Base-by-base conservation (phyloP, 345 rosid genomes). In the Kernera saxatilis region DNA sequence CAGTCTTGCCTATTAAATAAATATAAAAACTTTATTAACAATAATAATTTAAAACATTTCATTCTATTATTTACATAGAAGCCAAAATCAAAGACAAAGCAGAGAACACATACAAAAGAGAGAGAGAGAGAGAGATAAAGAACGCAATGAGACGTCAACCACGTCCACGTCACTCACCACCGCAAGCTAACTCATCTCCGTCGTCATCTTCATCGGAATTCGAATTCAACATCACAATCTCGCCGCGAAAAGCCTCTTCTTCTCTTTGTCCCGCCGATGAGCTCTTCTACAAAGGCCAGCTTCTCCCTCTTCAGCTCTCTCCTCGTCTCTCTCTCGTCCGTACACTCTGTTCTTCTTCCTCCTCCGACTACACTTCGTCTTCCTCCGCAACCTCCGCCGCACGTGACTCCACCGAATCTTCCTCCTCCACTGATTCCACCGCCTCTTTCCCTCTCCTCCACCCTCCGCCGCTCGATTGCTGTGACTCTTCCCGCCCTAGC, bases 201-300 rank as follows among this genome's bases (percentile, higher is more conserved):
- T 93, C 94, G 40, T 85, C 92, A 0, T 85, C 92, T 22, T 88
- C 97, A 6, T 93, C 98, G 2, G 98, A 93, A 64, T 93, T 91
- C 57, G 98, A 93, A 73, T 93, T 91, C 87, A 87, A 87, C 27
- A 72, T 88, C 73, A 83, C 96, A 2, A 49, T 83, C 36, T 91
- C 98, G 8, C 96, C 98, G 0, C 90, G 89, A 40, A 87, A 85
- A 62, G 84, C 94, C 60, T 80, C 93, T 18, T 57, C 92, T 39
- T 49, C 85, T 3, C 83, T 88, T 14, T 93, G 93, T 68, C 97
- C 96, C 0, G 98, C 98, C 8, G 98, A 93, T 75, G 98, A 93
- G 67, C 89, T 93, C 70, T 93, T 93, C 85, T 93, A 93, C 96
- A 93, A 91, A 55, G 98, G 98, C 23, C 96, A 90, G 83, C 96